Percentiles rank a stretch among this genome's conserved stretches.
Conservation (phyloP, 441 rosid genomes). For the Flueggea neowawraea region DNA sequence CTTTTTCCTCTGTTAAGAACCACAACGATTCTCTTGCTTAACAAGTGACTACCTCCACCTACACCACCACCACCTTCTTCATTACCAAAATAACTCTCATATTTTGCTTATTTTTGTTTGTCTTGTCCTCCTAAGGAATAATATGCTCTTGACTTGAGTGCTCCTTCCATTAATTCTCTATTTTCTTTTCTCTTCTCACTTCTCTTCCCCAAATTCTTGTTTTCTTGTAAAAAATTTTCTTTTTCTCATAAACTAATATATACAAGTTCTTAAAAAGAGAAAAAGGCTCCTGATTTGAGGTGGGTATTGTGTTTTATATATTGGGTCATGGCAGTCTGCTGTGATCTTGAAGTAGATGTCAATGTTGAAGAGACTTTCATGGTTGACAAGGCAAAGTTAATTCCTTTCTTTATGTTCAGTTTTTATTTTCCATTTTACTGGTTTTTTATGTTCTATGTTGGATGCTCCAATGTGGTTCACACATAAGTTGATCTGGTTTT, state of each 20-base stretch:
- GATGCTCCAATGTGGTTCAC: slow-evolving; percentile 6
- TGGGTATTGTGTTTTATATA: slow-evolving; percentile 20
- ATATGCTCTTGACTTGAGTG: slow-evolving; percentile 5
- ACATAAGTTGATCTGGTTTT: slow-evolving; percentile 4
- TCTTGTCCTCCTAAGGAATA: slow-evolving; percentile 46
- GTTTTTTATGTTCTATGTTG: background rate
- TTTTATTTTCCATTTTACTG: background rate
- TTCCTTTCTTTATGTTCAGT: background rate
- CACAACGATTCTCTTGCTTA: slow-evolving; percentile 27
- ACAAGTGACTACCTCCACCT: slow-evolving; percentile 32
- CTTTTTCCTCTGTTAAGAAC: slow-evolving; percentile 17
- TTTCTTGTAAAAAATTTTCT: too few species aligned
- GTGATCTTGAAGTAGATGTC: slow-evolving; percentile 92
- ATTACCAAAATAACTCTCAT: slow-evolving; percentile 26
- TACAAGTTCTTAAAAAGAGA: slow-evolving; percentile 13
- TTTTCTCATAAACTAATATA: background rate
- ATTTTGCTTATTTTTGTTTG: slow-evolving; percentile 36
- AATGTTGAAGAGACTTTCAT: slow-evolving; percentile 84
- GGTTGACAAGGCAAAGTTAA: slow-evolving; percentile 60
- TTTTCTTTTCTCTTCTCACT: slow-evolving; percentile 22
- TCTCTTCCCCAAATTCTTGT: slow-evolving; percentile 21
- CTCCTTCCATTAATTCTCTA: slow-evolving; percentile 5
- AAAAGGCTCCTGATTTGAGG: slow-evolving; percentile 31
- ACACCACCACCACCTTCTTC: slow-evolving; percentile 15
- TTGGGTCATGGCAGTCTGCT: slow-evolving; percentile 65